Evolutionary conservation across 306 rosid species (phyloP), one percentile per base, ranked within the genome.

Genomic region (Quercus aquifolioides): DNA sequence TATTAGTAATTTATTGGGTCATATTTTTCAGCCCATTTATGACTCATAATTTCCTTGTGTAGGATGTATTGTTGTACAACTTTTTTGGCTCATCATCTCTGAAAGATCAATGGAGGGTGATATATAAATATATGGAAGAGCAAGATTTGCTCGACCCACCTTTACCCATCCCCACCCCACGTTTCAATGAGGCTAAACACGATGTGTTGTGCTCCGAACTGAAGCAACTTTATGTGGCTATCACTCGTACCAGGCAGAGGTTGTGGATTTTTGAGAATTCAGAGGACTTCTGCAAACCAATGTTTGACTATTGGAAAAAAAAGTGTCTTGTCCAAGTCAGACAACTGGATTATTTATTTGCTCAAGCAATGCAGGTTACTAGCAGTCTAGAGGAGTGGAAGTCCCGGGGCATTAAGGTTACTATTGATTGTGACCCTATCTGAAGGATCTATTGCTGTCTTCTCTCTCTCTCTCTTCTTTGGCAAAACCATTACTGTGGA

Each of bases 371-470:
- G 93, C 88, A 86, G 85, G 92, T 87, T 76, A 90, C 92, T 20
- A 90, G 97, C 81, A 92, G 79, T 64, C 82, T 83, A 17, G 92
- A 87, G 81, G 97, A 92, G 80, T 92, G 97, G 97, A 89, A 76
- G 71, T 77, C 88, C 17, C 91, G 92, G 18, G 97, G 97, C 79
- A 84, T 82, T 56, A 91, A 92, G 97, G 96, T 91, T 77, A 4
- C 4, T 52, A 8, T 74, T 63, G 12, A 31, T 21, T 28, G 31
- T 30, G 70, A 15, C 0, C 70, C 46, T 3, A 28, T 7, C 0
- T 59, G 8, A 8, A 3, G 33, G 65, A 10, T 59, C 67, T 59
- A 23, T 33, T 30, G 5, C 17, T 49, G 17, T 49, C 17, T 12
- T 49, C 54, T 49, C 79, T 64, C 63, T 41, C 4, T 43, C 46